phyloP scores from a whole-genome alignment of 2,329 filamentous ascomycete genomes.

The Pseudocercospora eumusae region DNA sequence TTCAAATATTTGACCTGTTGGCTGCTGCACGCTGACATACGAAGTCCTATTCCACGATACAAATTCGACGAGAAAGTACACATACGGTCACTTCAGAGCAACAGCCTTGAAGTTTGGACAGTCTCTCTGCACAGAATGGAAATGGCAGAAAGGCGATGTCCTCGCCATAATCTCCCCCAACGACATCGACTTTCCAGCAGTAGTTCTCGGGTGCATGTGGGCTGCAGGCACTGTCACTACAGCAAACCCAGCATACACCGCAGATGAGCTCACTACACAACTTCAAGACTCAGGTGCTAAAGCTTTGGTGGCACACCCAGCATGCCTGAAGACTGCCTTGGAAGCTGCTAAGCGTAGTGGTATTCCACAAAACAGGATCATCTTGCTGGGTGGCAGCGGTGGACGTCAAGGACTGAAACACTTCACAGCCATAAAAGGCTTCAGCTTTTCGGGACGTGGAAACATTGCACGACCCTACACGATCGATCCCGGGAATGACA shows the following conservation, averaged over 20 bases:
- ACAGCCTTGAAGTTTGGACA: conserved; percentile 72
- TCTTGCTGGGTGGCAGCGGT: conserved; percentile 61
- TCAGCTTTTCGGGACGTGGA: neutral
- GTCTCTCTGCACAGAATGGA: conserved; percentile 70
- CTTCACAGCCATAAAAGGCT: neutral
- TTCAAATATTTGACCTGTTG: neutral
- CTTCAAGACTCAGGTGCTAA: conserved; percentile 74
- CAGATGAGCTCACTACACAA: conserved; percentile 79
- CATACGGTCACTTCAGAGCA: conserved; percentile 64
- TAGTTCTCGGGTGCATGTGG: conserved; percentile 78
- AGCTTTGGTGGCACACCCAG: conserved; percentile 70
- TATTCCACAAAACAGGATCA: conserved; percentile 68
- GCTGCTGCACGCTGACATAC: neutral
- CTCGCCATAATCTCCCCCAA: conserved; percentile 81
- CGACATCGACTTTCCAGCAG: conserved; percentile 73
- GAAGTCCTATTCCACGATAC: conserved; percentile 75
- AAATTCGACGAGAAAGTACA: conserved; percentile 69
- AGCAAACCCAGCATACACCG: conserved; percentile 82
- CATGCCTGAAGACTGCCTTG: conserved; percentile 63
- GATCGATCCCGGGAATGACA: conserved; percentile 63
- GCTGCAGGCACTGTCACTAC: conserved; percentile 76
- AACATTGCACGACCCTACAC: neutral
- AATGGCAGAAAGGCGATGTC: conserved; percentile 80
- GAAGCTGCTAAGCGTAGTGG: conserved; percentile 70
- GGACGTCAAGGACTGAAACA: neutral